Conservation (phyloP, 163 green algal species). For the Chlamydomonas reinhardtii region DNA sequence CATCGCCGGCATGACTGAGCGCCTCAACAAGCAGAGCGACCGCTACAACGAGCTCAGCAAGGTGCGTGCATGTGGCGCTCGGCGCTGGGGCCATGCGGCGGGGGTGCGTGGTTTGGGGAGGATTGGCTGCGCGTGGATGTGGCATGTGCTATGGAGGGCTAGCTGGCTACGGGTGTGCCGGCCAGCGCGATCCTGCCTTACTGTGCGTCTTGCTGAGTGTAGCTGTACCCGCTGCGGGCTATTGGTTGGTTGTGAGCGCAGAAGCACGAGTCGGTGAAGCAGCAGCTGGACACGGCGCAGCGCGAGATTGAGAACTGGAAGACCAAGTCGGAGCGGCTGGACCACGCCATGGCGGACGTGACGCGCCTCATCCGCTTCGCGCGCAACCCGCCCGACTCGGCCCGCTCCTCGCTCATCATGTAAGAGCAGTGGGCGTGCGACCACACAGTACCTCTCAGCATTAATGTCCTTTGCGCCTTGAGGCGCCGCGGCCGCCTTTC, state of each 20-base stretch:
- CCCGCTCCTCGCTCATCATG: constrained; percentile 41
- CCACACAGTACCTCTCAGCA: too few relatives aligned
- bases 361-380: constrained; percentile 34
- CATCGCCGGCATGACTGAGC: constrained; percentile 24
- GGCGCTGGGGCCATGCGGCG: too few relatives aligned
- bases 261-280: constrained; percentile 27
- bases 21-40: constrained; percentile 7
- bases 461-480: too few relatives aligned
- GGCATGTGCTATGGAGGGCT: too few relatives aligned
- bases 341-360: constrained; percentile 42
- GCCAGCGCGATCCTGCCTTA: too few relatives aligned
- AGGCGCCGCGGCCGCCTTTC: too few relatives aligned
- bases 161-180: too few relatives aligned
- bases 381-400: constrained; percentile 38
- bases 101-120: neutral
- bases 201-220: too few relatives aligned
- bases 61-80: too few relatives aligned
- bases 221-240: too few relatives aligned
- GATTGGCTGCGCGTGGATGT: too few relatives aligned
- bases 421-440: neutral
- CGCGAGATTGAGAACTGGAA: constrained; percentile 42
- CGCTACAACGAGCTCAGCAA: constrained; percentile 35
- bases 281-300: constrained; percentile 11
- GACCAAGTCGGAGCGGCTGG: constrained; percentile 34
- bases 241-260: neutral